Evolutionary conservation across 768 basidiomycete species (phyloP), one percentile per base, ranked within the genome.

Genomic region (Cystofilobasidium ferigula): DNA sequence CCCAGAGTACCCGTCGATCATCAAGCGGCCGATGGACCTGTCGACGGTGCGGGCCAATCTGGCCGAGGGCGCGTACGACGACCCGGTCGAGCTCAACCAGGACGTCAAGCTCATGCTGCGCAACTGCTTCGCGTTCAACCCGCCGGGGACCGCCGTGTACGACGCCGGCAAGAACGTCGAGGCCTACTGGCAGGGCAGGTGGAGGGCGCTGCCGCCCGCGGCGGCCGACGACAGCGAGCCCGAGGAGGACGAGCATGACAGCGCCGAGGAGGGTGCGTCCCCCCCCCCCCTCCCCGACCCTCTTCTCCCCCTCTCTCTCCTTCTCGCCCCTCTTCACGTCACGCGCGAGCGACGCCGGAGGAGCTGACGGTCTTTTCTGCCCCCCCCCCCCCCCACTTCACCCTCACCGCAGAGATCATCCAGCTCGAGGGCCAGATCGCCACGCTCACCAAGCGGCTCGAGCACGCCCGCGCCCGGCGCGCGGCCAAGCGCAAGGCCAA

Each of bases 1-100:
- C 56, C 94, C 93, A 0, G 79, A 81, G 24, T 99, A 99, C 76
- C 84, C 85, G 2, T 88, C 85, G 76, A 78, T 94, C 70, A 81
- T 99, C 74, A 94, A 92, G 80, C 85, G 84, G 72, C 95, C 95
- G 4, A 98, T 99, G 89, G 95, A 99, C 75, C 75, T 99, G 67
- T 82, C 84, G 14, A 91, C 89, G 12, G 92, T 99, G 80, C 84
- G 84, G 70, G 83, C 79, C 75, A 94, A 92, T 77, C 80, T 99
- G 57, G 87, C 91, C 47, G 79, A 79, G 38, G 80, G 82, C 60
- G 84, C 86, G 68, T 99, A 98, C 74, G 70, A 81, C 1, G 85
- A 80, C n/a, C 86, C 88, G 2, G 79, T 83, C 57, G 85, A 86
- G 73, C 91, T 98, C 74, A 85, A 86, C 69, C 83, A 85, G 35